Base-by-base conservation (phyloP, 768 basidiomycete species). In the Calocybe indica region DNA sequence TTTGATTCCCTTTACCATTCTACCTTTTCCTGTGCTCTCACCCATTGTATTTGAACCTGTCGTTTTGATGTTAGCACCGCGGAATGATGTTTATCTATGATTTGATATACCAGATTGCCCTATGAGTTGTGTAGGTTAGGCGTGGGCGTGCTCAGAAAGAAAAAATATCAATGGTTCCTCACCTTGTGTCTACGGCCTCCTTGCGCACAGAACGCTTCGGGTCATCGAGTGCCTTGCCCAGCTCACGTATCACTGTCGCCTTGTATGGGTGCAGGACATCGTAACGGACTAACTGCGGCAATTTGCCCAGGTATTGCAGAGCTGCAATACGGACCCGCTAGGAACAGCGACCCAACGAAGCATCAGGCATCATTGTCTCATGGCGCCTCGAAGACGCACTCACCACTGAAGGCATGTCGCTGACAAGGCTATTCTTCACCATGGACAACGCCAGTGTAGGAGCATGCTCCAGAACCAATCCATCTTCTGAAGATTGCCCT, bases 141-240 rank as follows among this genome's bases (percentile, higher is more conserved):
- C 6, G 34, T n/a, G 14, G 41, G 15, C 31, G 35, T 40, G 22
- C 4, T 2, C 22, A 22, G 22, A 22, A 22, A 22, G 22, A 4
- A 22, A 22, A 22, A 41, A 34, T 28, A 32, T 37, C 43, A 43
- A 10, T 14, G 30, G 34, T 31, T 22, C 58, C 64, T 49, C 49
- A 73, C 74, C 75, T 67, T 32, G 92, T 85, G 55, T 92, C 83
- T 2, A 98, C 96, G 1, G 93, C 95, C 57, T 88, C 90, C 56
- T 80, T 84, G 45, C 96, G 74, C 6, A 99, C 93, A 2, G 67
- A 66, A 49, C 88, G 73, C 60, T 85, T 87, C n/a, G 89, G 89
- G 67, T 98, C 96, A 60, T 98, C 96, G 40, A 98, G 64, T 4
- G 76, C 79, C 51, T 75, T 80, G 0, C 76, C 84, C 28, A 99